phyloP scores from a whole-genome alignment of 352 stramenopile species.

The Phytophthora constricta region DNA sequence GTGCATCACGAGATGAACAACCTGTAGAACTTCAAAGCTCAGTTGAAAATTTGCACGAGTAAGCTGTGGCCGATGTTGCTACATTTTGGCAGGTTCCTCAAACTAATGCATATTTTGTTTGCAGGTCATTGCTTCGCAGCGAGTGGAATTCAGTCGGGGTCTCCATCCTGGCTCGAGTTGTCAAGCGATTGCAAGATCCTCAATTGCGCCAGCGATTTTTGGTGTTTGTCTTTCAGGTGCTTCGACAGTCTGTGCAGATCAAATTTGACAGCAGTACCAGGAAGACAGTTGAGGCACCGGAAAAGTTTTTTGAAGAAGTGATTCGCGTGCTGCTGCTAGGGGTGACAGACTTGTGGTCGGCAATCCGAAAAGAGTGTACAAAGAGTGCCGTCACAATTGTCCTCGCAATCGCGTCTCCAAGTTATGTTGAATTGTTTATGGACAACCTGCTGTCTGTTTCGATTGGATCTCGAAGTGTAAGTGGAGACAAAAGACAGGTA shows the following conservation, averaged over 20 bases:
- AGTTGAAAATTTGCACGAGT: conserved; percentile 22
- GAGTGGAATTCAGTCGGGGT: conserved; percentile 29
- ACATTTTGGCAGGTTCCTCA: neutral
- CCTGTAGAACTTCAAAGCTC: conserved; percentile 3
- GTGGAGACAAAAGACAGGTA: conserved; percentile 27
- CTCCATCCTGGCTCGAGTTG: conserved; percentile 17
- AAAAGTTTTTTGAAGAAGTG: conserved; percentile 36
- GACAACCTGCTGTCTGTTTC: conserved; percentile 49
- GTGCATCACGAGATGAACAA: conserved; percentile 1
- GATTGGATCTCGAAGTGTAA: conserved; percentile 31
- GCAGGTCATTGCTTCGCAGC: conserved; percentile 27
- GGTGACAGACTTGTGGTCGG: conserved; percentile 74
- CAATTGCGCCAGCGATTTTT: conserved; percentile 47
- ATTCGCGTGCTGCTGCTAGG: conserved; percentile 49
- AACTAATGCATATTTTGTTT: neutral
- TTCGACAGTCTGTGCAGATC: conserved; percentile 5
- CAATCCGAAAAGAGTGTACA: conserved; percentile 62
- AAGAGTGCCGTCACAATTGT: conserved; percentile 28
- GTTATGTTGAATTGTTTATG: conserved; percentile 49
- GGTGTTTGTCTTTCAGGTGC: conserved; percentile 37
- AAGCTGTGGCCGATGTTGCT: neutral
- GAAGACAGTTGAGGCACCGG: conserved; percentile 12
- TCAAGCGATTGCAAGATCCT: conserved; percentile 46
- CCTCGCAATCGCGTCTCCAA: conserved; percentile 35
- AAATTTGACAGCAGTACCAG: neutral